Base-by-base conservation (phyloP, 1,284 basidiomycete genomes). In the Microbotryum lychnidis-dioicae region DNA sequence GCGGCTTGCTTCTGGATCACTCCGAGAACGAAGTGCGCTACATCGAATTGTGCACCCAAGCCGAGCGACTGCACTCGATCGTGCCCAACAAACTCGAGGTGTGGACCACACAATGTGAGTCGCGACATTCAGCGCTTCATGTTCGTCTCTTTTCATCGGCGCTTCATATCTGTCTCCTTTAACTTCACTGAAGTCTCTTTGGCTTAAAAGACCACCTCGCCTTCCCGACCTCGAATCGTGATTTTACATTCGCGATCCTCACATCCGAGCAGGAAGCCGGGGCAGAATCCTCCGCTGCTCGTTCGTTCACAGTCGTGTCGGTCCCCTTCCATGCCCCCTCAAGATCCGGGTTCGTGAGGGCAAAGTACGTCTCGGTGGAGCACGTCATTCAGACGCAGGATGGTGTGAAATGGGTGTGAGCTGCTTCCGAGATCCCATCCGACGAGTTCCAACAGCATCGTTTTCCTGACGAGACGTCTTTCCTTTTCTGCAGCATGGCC, bases 331-430 rank as follows among this genome's bases (percentile, higher is more conserved):
- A 53, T 20, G 53, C 46, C 2, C 50, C 61, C 8, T n/a, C 33
- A 14, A 48, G 50, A 23, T 33, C 50, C 31, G 60, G 58, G 0
- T 61, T 49, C 45, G 59, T 58, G 5, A 23, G 63, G 6, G 60
- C 57, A 7, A 21, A 56, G 31, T 67, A 67, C 48, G 66, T 65
- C 42, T 48, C 46, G 7, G 63, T 65, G 21, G 66, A 67, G 53
- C 29, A 62, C 16, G 56, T 62, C 21, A 10, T 47, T n/a, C 60
- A 66, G 45, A 33, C 33, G 7, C 46, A 52, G 16, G 56, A 61
- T 9, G 63, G 63, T 16, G 46, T 65, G 25, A 33, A 44, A 6
- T 67, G 66, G 66, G 56, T 51, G 64, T 63, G 42, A 51, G 64
- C 54, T 16, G 4, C 25, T 25, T 37, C 46, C 9, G 16, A 3